phyloP scores from a whole-genome alignment of 306 rosid species.

The Cucurbita moschata region DNA sequence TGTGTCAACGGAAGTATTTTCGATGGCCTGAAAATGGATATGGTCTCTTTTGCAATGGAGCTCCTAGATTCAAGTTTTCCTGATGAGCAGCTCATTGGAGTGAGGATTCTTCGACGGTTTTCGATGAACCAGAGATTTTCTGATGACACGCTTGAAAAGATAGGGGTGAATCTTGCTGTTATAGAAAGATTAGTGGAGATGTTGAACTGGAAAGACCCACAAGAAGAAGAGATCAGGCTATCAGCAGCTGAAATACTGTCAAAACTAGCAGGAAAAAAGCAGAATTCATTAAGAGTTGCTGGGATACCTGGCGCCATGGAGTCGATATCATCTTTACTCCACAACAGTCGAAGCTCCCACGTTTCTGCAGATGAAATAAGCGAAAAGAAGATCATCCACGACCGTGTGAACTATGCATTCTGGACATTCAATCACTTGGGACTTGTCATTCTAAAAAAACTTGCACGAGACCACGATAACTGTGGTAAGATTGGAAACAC shows the following conservation, averaged over 20 bases:
- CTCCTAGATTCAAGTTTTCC: constrained; percentile 63
- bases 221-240: constrained; percentile 69
- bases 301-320: constrained; percentile 94
- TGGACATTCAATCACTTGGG: constrained; percentile 83
- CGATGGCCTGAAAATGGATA: constrained; percentile 93
- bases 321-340: constrained; percentile 75
- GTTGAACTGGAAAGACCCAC: constrained; percentile 74
- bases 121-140: constrained; percentile 35
- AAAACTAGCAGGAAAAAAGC: constrained; percentile 66
- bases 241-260: constrained; percentile 76
- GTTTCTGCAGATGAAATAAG: constrained; percentile 65
- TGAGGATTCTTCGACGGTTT: constrained; percentile 53
- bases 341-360: constrained; percentile 33
- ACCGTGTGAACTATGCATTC: constrained; percentile 35
- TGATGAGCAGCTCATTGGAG: constrained; percentile 86
- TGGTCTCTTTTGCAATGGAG: constrained; percentile 73
- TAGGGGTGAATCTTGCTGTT: constrained; percentile 48
- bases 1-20: constrained; percentile 77
- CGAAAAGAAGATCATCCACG: constrained; percentile 35
- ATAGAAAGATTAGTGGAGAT: constrained; percentile 87
- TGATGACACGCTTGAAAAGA: constrained; percentile 73
- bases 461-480: constrained; percentile 74
- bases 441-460: constrained; percentile 66
- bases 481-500: constrained; percentile 92
- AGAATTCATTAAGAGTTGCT: constrained; percentile 66